Conservation (phyloP, 257 asterid genomes). For the Vinca minor region DNA sequence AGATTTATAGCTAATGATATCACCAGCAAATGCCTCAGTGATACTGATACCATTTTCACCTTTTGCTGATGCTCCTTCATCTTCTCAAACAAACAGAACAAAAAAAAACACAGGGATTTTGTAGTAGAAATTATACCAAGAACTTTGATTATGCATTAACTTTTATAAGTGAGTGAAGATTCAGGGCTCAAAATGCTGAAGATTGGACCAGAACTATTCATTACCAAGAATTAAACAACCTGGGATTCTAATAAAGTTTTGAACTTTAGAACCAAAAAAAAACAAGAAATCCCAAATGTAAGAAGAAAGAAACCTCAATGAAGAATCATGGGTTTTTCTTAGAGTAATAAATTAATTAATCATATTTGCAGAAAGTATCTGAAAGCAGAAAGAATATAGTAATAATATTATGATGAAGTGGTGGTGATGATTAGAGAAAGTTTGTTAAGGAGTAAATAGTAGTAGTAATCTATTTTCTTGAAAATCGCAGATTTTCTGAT, state of each 20-base stretch:
- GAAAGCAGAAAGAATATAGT: no score
- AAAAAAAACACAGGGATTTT: neutral
- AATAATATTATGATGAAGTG: no score
- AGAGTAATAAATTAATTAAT: no score
- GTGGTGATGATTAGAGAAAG: no score
- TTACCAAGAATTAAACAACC: no score
- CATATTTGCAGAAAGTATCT: no score
- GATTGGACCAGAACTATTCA: no score
- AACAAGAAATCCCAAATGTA: neutral
- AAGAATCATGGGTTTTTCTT: neutral
- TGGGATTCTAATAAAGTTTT: slow-evolving; percentile 2
- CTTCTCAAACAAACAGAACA: neutral
- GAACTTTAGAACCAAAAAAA: neutral
- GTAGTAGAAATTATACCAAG: neutral
- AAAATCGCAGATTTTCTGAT: no score
- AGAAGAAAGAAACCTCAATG: neutral
- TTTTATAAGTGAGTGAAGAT: neutral
- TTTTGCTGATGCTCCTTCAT: slow-evolving; percentile 13
- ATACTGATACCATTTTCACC: slow-evolving; percentile 5
- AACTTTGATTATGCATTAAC: neutral
- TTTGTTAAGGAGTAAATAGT: no score
- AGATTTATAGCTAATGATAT: slow-evolving; percentile 27
- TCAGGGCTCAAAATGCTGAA: no score
- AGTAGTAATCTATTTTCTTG: no score
- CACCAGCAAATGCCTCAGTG: slow-evolving; percentile 20